phyloP scores from a whole-genome alignment of 129 eudicot genomes.

The Flaveria trinervia region DNA sequence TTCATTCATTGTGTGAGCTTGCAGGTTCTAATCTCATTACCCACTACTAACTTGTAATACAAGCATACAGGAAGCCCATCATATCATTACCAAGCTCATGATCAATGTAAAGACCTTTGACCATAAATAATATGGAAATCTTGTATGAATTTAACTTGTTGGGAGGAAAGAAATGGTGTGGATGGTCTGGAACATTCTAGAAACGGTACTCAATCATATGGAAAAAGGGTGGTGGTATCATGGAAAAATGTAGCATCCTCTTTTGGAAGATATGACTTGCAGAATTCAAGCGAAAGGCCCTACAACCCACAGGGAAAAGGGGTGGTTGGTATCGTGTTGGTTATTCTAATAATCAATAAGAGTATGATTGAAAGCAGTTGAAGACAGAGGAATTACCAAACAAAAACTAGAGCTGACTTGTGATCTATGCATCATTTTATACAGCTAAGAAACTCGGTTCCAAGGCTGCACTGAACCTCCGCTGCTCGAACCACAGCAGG shows the following conservation, averaged over 20 bases:
- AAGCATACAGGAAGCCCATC: slow-evolving; percentile 50
- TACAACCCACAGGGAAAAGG: slow-evolving; percentile 10
- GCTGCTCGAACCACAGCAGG: slow-evolving; percentile 56
- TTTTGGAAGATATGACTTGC: slow-evolving; percentile 55
- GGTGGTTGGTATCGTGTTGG: background rate
- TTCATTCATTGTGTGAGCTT: slow-evolving; percentile 41
- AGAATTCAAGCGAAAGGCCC: slow-evolving; percentile 74
- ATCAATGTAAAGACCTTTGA: slow-evolving; percentile 60
- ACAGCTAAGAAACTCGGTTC: slow-evolving; percentile 55
- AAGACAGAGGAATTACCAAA: slow-evolving; percentile 53
- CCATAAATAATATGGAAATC: slow-evolving; percentile 52
- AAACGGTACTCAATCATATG: no score
- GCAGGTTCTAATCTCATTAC: slow-evolving; percentile 59
- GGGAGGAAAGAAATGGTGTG: slow-evolving; percentile 18
- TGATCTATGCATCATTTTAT: slow-evolving; percentile 57
- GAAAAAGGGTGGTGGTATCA: no score
- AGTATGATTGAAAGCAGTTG: background rate
- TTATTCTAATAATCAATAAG: background rate
- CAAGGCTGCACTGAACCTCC: slow-evolving; percentile 52
- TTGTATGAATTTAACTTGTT: slow-evolving; percentile 46
- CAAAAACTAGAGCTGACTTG: slow-evolving; percentile 71
- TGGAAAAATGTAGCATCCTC: slow-evolving; percentile 9
- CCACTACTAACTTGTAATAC: slow-evolving; percentile 48
- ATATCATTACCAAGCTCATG: no score
- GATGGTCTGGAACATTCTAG: slow-evolving; percentile 22